phyloP scores from a whole-genome alignment of 192 early-diverging fungal genomes.

The Thoreauomyces humboldtii region DNA sequence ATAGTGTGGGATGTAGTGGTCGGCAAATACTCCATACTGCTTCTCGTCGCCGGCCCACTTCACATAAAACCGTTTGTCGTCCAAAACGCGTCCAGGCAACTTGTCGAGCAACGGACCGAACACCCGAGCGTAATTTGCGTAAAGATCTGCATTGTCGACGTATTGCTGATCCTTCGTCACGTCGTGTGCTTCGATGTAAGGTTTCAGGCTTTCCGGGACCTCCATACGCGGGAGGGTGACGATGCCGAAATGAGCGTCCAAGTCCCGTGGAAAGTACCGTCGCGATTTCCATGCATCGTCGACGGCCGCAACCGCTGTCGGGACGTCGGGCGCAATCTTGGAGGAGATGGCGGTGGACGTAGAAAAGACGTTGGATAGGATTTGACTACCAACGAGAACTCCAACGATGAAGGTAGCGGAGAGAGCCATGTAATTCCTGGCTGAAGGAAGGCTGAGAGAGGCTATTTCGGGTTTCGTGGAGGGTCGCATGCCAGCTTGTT shows the following conservation, averaged over 20 bases:
- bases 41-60: conserved; percentile 21
- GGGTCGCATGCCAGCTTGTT: too few relatives aligned
- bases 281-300: conserved; percentile 11
- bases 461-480: too few relatives aligned
- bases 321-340: not conserved
- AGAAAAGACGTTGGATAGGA: not conserved
- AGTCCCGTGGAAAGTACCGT: conserved; percentile 4
- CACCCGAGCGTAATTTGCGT: conserved; percentile 17
- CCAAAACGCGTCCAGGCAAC: too few relatives aligned
- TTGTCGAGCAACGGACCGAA: conserved; percentile 19
- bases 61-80: conserved; percentile 27
- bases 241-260: conserved; percentile 17
- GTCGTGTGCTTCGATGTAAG: conserved; percentile 21
- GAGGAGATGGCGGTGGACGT: not conserved
- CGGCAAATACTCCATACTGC: conserved; percentile 25
- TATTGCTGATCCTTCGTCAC: conserved; percentile 8
- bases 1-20: conserved; percentile 1
- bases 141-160: not conserved
- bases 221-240: not conserved
- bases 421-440: not conserved
- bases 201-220: conserved; percentile 1
- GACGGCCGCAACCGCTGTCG: not conserved
- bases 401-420: not conserved
- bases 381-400: not conserved
- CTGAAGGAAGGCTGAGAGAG: too few relatives aligned